These are phyloP conservation scores for Coprinellus aureogranulatus DNA, from an alignment of 768 basidiomycete species.

Conservation along the genomic window DNA sequence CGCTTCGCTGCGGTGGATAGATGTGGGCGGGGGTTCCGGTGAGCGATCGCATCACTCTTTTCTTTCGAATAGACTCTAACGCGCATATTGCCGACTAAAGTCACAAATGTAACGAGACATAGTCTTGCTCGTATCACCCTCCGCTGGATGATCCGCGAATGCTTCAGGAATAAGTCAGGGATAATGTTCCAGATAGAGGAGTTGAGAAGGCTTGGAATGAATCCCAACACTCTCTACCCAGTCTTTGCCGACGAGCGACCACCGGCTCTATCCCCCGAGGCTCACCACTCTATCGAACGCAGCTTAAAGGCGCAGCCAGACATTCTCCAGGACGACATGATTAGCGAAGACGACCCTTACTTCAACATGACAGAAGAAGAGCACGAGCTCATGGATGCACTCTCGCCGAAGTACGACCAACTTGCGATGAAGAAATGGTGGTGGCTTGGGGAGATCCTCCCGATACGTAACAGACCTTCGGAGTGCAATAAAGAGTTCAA, in stretches of 20 bases:
- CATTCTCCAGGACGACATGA: neutral
- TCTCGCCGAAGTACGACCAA: slow-evolving; percentile 60
- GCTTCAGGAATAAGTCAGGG: slow-evolving; percentile 53
- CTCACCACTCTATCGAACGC: slow-evolving; percentile 6
- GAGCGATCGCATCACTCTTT: too few species aligned
- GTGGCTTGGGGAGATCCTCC: slow-evolving; percentile 69
- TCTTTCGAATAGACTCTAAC: too few species aligned
- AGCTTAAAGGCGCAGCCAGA: neutral
- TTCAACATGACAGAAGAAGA: slow-evolving; percentile 43
- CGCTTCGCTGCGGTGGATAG: slow-evolving; percentile 23
- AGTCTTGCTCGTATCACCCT: slow-evolving; percentile 52
- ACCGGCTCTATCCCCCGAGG: slow-evolving; percentile 16
- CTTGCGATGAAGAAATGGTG: slow-evolving; percentile 44
- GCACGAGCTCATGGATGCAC: slow-evolving; percentile 60
- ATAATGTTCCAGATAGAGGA: slow-evolving; percentile 53
- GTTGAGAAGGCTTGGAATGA: slow-evolving; percentile 41
- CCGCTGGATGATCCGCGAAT: slow-evolving; percentile 71
- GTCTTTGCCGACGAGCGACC: slow-evolving; percentile 31
- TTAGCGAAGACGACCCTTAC: slow-evolving; percentile 3
- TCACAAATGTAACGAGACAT: slow-evolving; percentile 36
- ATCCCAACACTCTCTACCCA: slow-evolving; percentile 37
- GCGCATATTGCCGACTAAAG: slow-evolving; percentile 13
- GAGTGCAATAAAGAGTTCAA: slow-evolving; percentile 21
- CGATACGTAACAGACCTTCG: slow-evolving; percentile 21
- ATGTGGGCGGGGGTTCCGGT: slow-evolving; percentile 56